Evolutionary conservation across 1,284 basidiomycete genomes (phyloP).

Genomic region (Cutaneotrichosporon cutaneum): DNA sequence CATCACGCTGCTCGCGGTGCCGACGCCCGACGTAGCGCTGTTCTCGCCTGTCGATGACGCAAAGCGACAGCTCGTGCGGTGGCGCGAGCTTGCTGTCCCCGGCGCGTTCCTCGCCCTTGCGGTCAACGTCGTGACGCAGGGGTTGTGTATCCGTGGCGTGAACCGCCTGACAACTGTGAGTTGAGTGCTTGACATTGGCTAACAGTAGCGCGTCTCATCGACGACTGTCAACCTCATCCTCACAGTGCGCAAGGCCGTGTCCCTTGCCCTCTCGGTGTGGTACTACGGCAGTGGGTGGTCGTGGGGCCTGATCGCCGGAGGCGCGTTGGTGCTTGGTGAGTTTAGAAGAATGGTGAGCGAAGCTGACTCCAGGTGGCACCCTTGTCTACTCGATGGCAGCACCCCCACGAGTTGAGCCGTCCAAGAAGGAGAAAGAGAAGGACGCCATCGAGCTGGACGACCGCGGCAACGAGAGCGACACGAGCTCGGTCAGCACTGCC

Average conservation of each 20-base stretch:
- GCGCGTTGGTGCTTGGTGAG: conserved; percentile 43
- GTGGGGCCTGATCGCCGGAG: conserved; percentile 43
- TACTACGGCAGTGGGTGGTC: conserved; percentile 48
- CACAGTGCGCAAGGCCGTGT: conserved; percentile 84
- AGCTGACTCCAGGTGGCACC: conserved; percentile 23
- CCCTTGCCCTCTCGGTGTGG: conserved; percentile 63
- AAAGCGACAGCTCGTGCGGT: conserved; percentile 12
- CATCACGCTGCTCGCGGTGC: conserved; percentile 35
- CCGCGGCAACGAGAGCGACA: conserved; percentile 1
- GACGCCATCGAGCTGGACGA: neutral
- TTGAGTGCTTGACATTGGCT: conserved; percentile 38
- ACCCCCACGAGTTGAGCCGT: neutral
- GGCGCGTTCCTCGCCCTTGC: conserved; percentile 65
- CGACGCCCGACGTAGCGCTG: conserved; percentile 17
- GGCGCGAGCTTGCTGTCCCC: conserved; percentile 57
- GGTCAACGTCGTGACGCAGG: conserved; percentile 79
- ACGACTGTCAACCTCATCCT: conserved; percentile 84
- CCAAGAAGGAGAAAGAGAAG: conserved; percentile 10
- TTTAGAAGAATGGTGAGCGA: neutral
- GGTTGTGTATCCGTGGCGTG: conserved; percentile 86
- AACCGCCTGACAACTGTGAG: conserved; percentile 68
- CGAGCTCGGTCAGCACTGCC: neutral
- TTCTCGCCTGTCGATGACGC: conserved; percentile 8
- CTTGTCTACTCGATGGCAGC: conserved; percentile 29
- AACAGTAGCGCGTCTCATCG: conserved; percentile 60